phyloP scores from a whole-genome alignment of 2,329 filamentous ascomycete genomes.

The Fusarium hostae region DNA sequence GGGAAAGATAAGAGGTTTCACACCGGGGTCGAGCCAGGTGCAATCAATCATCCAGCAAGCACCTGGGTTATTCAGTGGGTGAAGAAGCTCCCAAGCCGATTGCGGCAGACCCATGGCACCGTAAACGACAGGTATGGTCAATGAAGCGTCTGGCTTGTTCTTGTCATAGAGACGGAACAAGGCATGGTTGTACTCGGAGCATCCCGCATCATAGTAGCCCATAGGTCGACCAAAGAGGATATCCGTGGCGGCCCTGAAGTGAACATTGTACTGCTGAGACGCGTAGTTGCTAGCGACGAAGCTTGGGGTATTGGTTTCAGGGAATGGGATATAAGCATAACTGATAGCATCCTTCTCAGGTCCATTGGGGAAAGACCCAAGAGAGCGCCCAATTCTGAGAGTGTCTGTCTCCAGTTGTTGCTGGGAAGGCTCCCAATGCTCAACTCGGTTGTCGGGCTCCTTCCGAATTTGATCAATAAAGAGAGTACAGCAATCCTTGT shows the following conservation, averaged over 20 bases:
- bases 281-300: constrained; percentile 35
- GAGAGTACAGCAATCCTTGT: constrained; percentile 31
- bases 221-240: constrained; percentile 39
- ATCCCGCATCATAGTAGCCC: not conserved
- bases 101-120: constrained; percentile 26
- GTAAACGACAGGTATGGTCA: constrained; percentile 12
- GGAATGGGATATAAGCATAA: constrained; percentile 40
- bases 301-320: not conserved
- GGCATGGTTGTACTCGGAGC: constrained; percentile 20
- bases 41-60: constrained; percentile 30
- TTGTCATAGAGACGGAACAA: constrained; percentile 30
- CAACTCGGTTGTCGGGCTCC: not conserved
- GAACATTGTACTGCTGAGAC: constrained; percentile 43
- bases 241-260: constrained; percentile 42
- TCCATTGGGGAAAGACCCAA: constrained; percentile 4
- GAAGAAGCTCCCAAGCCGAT: constrained; percentile 30
- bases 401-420: constrained; percentile 31
- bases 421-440: constrained; percentile 37
- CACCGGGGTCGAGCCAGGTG: not conserved
- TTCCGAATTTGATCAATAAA: constrained; percentile 34
- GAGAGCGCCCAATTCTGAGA: constrained; percentile 22
- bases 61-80: constrained; percentile 25
- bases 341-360: constrained; percentile 7
- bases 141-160: not conserved
- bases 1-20: constrained; percentile 28